Conservation (phyloP, 257 asterid genomes). For the Capsicum pubescens region DNA sequence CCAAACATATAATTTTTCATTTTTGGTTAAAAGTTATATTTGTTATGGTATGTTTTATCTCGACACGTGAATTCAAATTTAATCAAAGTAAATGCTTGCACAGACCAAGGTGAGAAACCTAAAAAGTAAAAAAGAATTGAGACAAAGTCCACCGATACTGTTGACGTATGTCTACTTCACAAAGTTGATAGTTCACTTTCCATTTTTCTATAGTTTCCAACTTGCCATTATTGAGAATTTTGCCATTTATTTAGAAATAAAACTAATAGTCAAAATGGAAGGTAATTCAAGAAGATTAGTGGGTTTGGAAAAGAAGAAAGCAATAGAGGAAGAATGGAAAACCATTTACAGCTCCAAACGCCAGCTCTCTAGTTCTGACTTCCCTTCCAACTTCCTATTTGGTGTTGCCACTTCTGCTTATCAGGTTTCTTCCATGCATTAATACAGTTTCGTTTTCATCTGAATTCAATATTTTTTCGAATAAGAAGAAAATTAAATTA, state of each 20-base stretch:
- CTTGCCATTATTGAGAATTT: background rate
- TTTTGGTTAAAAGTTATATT: too few species aligned
- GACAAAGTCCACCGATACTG: too few species aligned
- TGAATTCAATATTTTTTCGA: background rate
- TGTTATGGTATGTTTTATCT: too few species aligned
- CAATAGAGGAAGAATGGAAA: constrained; percentile 54
- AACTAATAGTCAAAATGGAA: background rate
- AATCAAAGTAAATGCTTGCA: too few species aligned
- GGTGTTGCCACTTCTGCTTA: constrained; percentile 68
- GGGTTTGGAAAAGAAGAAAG: constrained; percentile 33
- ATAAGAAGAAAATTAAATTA: too few species aligned
- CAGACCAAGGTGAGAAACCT: too few species aligned
- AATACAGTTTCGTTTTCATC: background rate
- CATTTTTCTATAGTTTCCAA: background rate
- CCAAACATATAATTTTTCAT: too few species aligned
- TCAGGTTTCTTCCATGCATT: constrained; percentile 42
- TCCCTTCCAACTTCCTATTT: constrained; percentile 49
- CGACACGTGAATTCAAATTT: too few species aligned
- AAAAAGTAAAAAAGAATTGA: too few species aligned
- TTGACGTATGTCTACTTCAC: too few species aligned
- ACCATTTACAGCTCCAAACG: constrained; percentile 44
- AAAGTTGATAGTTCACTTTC: background rate
- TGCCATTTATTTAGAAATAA: background rate
- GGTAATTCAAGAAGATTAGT: constrained; percentile 21
- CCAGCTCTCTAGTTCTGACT: constrained; percentile 43